These are phyloP conservation scores for Venturia nashicola DNA, from an alignment of 2,329 filamentous ascomycete genomes.

Conservation along the genomic window DNA sequence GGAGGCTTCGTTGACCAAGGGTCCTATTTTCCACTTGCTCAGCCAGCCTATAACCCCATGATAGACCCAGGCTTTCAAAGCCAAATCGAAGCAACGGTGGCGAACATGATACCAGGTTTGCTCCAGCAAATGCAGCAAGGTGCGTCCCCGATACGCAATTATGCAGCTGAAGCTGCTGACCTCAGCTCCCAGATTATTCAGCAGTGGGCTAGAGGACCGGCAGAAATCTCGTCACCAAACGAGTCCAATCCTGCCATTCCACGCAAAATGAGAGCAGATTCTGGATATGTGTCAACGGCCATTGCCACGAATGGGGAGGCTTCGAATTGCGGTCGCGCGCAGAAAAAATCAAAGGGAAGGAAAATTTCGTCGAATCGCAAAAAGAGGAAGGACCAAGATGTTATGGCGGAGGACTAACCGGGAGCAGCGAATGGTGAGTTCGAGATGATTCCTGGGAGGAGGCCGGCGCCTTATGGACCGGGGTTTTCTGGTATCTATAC, in stretches of 20 bases:
- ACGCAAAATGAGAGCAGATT: background rate
- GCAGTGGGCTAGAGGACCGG: background rate
- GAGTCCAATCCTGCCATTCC: background rate
- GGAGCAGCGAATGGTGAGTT: background rate
- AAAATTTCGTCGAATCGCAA: background rate
- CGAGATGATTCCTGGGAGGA: background rate
- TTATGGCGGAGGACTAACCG: background rate
- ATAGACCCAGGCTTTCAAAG: background rate
- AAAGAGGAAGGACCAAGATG: background rate
- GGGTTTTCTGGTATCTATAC: background rate
- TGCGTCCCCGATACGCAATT: background rate
- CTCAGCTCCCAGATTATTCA: background rate
- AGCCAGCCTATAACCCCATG: background rate
- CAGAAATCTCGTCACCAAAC: background rate
- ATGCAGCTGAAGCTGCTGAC: background rate
- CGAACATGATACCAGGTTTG: background rate
- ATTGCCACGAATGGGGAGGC: background rate
- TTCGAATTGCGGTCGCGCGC: background rate
- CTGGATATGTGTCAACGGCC: background rate
- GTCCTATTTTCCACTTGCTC: background rate
- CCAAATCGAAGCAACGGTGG: background rate
- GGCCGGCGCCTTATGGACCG: background rate
- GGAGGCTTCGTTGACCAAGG: background rate
- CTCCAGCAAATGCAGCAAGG: background rate
- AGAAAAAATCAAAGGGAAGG: background rate